Base-by-base conservation (phyloP, 1,284 basidiomycete genomes). In the Marasmius sp. region DNA sequence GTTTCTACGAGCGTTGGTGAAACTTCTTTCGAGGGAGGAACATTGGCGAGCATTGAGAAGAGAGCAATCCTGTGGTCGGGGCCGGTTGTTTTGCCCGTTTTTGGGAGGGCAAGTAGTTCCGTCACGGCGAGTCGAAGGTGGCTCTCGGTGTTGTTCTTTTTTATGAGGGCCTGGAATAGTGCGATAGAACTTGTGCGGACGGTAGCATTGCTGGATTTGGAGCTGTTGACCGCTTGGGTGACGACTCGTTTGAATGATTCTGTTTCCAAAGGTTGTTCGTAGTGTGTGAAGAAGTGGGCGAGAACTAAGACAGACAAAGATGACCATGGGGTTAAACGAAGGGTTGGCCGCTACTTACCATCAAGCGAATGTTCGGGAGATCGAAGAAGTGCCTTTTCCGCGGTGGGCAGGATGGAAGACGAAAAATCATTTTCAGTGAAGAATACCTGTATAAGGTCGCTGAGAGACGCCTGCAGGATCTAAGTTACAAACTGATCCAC, bases 61-160 rank as follows among this genome's bases (percentile, higher is more conserved):
- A 98, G 78, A 0, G 89, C 81, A 6, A 87, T 75, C n/a, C 95
- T 88, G 71, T 98, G 94, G 63, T 96, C 95, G 3, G 92, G 84
- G 1, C 93, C 93, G 0, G 88, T 79, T 0, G 93, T 93, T 78
- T 97, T 98, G 37, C 93, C 91, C 0, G 87, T 75, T 70, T 91
- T 89, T 5, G 93, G 91, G 0, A 94, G 81, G 14, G 79, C 77
- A 12, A 95, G 78, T 1, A 95, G 75, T 65, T 95, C 93, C 10
- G 80, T 75, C 2, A 85, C 82, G 5, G 84, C 82, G 3, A 82
- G 67, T 59, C 82, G 80, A 11, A 77, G 59, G 66, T 78, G 73
- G 14, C 75, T 70, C 5, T 74, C 67, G 36, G 56, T 34, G 18
- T 27, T 53, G 18, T 57, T 39, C 2, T 56, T 50, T n/a, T 16